Conservation (phyloP, 1,139 yeast genomes). For the Yamadazyma diospyri region DNA sequence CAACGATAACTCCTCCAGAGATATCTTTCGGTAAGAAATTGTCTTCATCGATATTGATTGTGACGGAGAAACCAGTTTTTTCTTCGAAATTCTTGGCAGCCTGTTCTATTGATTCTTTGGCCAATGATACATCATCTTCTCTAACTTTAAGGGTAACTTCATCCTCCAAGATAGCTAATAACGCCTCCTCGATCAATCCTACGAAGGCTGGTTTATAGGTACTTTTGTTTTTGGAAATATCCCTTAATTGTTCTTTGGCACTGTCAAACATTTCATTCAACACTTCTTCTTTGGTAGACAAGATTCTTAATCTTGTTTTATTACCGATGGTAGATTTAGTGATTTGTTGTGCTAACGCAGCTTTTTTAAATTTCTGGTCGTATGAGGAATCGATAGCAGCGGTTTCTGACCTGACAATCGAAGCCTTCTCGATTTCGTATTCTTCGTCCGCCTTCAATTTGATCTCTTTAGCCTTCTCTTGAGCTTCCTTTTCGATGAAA, state of each 20-base stretch:
- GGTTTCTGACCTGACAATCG: constrained; percentile 87
- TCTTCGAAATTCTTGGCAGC: constrained; percentile 65
- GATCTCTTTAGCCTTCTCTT: constrained; percentile 97
- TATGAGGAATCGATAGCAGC: constrained; percentile 80
- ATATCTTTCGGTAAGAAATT: constrained; percentile 55
- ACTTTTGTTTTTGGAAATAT: constrained; percentile 42
- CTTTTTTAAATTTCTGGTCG: constrained; percentile 85
- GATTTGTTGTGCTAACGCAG: constrained; percentile 90
- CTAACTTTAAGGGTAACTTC: constrained; percentile 63
- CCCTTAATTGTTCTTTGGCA: constrained; percentile 61
- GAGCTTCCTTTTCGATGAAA: constrained; percentile 98
- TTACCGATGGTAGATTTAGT: constrained; percentile 93
- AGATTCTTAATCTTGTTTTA: constrained; percentile 87
- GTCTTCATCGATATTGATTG: constrained; percentile 52
- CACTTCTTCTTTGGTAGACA: constrained; percentile 82
- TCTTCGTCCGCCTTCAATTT: constrained; percentile 96
- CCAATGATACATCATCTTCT: constrained; percentile 62
- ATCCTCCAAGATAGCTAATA: constrained; percentile 71
- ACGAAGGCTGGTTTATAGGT: constrained; percentile 67
- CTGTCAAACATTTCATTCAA: constrained; percentile 70
- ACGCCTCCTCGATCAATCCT: constrained; percentile 82
- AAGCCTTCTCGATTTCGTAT: constrained; percentile 95
- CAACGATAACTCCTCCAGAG: constrained; percentile 83
- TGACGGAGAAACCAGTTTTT: constrained; percentile 50
- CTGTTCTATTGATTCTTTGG: constrained; percentile 57